These are phyloP conservation scores for Inonotus hispidus DNA, from an alignment of 1,284 basidiomycete genomes.

Conservation along the genomic window DNA sequence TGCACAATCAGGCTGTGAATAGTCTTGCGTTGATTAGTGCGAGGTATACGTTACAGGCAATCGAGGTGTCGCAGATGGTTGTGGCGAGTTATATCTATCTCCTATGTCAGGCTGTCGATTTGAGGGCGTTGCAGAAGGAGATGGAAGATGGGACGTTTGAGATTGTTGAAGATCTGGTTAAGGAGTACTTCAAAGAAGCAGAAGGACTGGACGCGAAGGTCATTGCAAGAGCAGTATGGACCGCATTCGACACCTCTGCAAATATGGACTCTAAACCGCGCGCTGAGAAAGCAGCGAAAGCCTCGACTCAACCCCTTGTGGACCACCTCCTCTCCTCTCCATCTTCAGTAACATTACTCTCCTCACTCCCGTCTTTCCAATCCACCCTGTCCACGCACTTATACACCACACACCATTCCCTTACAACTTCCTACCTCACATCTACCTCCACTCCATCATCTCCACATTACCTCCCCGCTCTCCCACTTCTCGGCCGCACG, in stretches of 20 bases:
- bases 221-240: slow-evolving; percentile 34
- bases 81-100: slow-evolving; percentile 72
- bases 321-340: slow-evolving; percentile 41
- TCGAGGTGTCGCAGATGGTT: slow-evolving; percentile 73
- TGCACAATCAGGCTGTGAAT: slow-evolving; percentile 85
- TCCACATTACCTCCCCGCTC: slow-evolving; percentile 54
- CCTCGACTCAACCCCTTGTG: slow-evolving; percentile 53
- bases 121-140: slow-evolving; percentile 65
- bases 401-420: slow-evolving; percentile 23
- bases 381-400: slow-evolving; percentile 25
- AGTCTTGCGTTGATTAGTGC: slow-evolving; percentile 78
- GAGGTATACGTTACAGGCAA: slow-evolving; percentile 68
- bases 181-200: slow-evolving; percentile 38
- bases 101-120: slow-evolving; percentile 78
- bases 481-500: slow-evolving; percentile 56
- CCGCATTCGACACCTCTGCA: slow-evolving; percentile 56
- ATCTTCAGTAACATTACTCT: slow-evolving; percentile 26
- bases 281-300: slow-evolving; percentile 61
- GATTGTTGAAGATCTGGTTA: slow-evolving; percentile 50
- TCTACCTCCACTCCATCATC: slow-evolving; percentile 40
- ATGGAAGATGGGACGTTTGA: slow-evolving; percentile 46
- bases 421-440: slow-evolving; percentile 33
- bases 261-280: slow-evolving; percentile 64
- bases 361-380: slow-evolving; percentile 26
- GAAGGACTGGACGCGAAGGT: slow-evolving; percentile 31